Evolutionary conservation across 371 early-diverging fungal species (phyloP), one percentile per base, ranked within the genome.

Genomic region (Mortierella sp.): DNA sequence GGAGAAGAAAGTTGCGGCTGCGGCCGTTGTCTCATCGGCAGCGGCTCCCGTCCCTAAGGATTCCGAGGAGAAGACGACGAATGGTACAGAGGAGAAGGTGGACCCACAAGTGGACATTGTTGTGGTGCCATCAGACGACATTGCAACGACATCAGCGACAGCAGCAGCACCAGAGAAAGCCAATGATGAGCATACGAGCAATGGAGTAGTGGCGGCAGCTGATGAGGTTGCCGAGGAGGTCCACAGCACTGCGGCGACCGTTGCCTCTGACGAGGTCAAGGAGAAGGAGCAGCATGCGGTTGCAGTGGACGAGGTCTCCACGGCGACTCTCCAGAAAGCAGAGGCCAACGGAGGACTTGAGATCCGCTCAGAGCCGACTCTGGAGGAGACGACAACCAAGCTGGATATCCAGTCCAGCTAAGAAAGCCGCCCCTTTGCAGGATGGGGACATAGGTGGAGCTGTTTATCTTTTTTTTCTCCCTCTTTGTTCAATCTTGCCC

Each of bases 21-120:
- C 48, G 3, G 44, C 43, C 13, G 31, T 34, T 13, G 34, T n/a
- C 40, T 50, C 51, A 6, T 16, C 40, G 59, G n/a, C 37, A 37
- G 57, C 19, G 24, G 53, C 69, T 1, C 34, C 19, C 2, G 37
- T 34, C 3, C 55, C 13, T 2, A 43, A 46, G 13, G 54, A 51
- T 14, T 31, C n/a, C 21, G 54, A 24, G 28, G 72, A 74, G 54
- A 28, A 61, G 37, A 37, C 43, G 44, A 69, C 16, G 13, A 51
- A 57, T 21, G 53, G 46, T 4, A 59, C 54, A 59, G 81, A 61
- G 40, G 67, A 50, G 50, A 69, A 54, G 16, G 67, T 67, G 43
- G 72, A 31, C 24, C 67, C 80, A 40, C 78, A 75, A 24, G 84
- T 83, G 57, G 67, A 83, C 50, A 83, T 83, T 77, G 75, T 83